Base-by-base conservation (phyloP, 805 yeast species). In the Myxozyma neotropica region DNA sequence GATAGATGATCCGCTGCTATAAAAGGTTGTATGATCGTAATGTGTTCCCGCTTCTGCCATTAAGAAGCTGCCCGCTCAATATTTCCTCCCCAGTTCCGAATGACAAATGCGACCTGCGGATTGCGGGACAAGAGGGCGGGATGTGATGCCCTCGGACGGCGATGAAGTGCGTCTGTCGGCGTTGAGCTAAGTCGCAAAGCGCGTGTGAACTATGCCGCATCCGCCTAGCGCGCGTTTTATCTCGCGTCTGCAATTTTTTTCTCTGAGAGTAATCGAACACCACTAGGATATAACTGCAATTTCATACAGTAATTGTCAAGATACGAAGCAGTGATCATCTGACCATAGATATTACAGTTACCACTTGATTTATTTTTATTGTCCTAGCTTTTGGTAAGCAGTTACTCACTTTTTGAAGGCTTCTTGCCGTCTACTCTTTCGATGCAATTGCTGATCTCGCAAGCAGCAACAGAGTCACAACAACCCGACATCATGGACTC, bases 81-180 rank as follows among this genome's bases (percentile, higher is more conserved):
- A 35, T 4, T 35, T 13, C 4, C n/a, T 35, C n/a, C n/a, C n/a
- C n/a, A n/a, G n/a, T n/a, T n/a, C n/a, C n/a, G n/a, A n/a, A n/a
- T n/a, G n/a, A n/a, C n/a, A n/a, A n/a, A n/a, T n/a, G n/a, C n/a
- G n/a, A n/a, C n/a, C n/a, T n/a, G n/a, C n/a, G n/a, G n/a, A n/a
- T 10, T 29, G 33, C 33, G 33, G 33, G 33, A 29, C 10, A 29
- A 29, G 10, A 10, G 33, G 33, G 33, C n/a, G n/a, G n/a, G n/a
- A n/a, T n/a, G n/a, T n/a, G n/a, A n/a, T n/a, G n/a, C 8, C 51
- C 27, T 19, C 23, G 39, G 17, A 35, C 44, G 55, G 56, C 56
- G 60, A 57, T 57, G 56, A 26, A 19, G 38, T 15, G 38, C 31
- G 35, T 36, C 49, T 15, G 17, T 24, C 13, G 55, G 59, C 59